Evolutionary conservation across 805 yeast genomes (phyloP).

Genomic region (Suhomyces tanzawaensis): DNA sequence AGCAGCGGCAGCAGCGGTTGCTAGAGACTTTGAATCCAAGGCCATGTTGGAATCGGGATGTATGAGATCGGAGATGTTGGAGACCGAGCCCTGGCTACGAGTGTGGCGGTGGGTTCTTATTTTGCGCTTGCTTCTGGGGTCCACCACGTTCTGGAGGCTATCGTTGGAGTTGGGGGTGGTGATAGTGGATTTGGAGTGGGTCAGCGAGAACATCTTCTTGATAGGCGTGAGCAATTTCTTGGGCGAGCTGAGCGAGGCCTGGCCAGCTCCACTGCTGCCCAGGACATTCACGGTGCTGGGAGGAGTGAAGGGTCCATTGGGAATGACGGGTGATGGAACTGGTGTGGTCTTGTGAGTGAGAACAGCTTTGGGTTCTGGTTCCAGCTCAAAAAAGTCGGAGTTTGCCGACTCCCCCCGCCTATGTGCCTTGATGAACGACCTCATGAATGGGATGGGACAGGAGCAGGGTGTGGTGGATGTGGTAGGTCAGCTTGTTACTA

Average conservation of each 20-base stretch:
- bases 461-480: too few species aligned
- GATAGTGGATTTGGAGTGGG: slow-evolving; percentile 10
- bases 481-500: too few species aligned
- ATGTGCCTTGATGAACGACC: slow-evolving; percentile 17
- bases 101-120: slow-evolving; percentile 6
- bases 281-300: neutral
- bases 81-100: slow-evolving; percentile 9
- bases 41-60: neutral
- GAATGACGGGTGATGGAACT: slow-evolving; percentile 4
- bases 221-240: slow-evolving; percentile 28
- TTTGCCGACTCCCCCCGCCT: slow-evolving; percentile 13
- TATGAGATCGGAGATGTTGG: slow-evolving; percentile 2
- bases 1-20: slow-evolving; percentile 11
- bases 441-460: too few species aligned
- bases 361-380: slow-evolving; percentile 8
- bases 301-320: slow-evolving; percentile 9
- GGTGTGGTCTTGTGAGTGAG: slow-evolving; percentile 5
- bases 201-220: slow-evolving; percentile 22
- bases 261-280: neutral
- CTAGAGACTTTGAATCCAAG: slow-evolving; percentile 4
- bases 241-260: slow-evolving; percentile 16
- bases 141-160: slow-evolving; percentile 4
- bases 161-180: slow-evolving; percentile 8
- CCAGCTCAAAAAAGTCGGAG: slow-evolving; percentile 9
- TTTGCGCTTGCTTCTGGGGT: neutral